Evolutionary conservation across 805 yeast species (phyloP), one percentile per base, ranked within the genome.

Genomic region (Metschnikowia kunwiensis): DNA sequence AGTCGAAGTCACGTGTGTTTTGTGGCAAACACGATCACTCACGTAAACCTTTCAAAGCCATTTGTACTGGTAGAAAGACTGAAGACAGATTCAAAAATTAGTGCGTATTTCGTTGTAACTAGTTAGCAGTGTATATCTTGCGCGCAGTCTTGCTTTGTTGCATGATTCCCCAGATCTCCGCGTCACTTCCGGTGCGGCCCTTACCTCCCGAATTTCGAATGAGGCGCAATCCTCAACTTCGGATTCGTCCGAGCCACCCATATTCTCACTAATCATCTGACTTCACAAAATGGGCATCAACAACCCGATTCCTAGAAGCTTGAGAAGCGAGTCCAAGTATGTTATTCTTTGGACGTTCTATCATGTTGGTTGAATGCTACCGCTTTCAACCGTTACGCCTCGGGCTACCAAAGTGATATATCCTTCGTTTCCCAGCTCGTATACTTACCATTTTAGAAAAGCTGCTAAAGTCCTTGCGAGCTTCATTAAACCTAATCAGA

Each of bases 291-390:
- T 68, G 72, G 72, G 72, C 28, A 71, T 91, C 58, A 93, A 89
- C 66, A 91, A 91, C 74, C 98, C 98, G 16, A 75, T 93, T 46
- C 98, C 98, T 42, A 75, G 94, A 63, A 82, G 91, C 55, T 73
- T 91, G 55, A 82, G 79, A 55, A 79, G 82, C 60, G 98, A 91
- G 67, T 77, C 88, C 38, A 82, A 75, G 87, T 82, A 77, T 48
- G 89, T 78, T n/a, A 21, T 21, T 21, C 11, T 21, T 21, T 21
- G 3, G 24, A 21, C 5, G 24, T 21, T 9, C 24, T 9, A 21
- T n/a, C n/a, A 21, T 9, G 24, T 5, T 5, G 24, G 11, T 3
- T 21, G 11, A n/a, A 21, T 21, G n/a, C n/a, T n/a, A n/a, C n/a
- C n/a, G n/a, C n/a, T n/a, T n/a, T n/a, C n/a, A n/a, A n/a, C n/a